Base-by-base conservation (phyloP, 805 yeast species). In the Suhomyces prunicola region DNA sequence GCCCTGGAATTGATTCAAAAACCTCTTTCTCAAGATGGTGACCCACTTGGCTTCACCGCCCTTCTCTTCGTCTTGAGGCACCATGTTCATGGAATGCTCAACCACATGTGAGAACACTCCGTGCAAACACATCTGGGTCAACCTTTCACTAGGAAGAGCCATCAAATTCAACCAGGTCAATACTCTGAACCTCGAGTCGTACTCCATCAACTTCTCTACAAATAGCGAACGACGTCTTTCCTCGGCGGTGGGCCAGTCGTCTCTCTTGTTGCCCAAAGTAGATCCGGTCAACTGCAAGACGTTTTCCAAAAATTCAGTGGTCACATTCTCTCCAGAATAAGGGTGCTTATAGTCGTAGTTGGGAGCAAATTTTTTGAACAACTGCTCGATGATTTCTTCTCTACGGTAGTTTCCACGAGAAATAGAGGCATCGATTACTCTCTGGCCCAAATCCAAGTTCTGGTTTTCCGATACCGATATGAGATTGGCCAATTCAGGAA, bases 61-160 rank as follows among this genome's bases (percentile, higher is more conserved):
- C 2, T 60, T 67, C 12, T 75, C 79, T 10, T 81, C 76, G 8
- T 72, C 70, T 1, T 77, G 75, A 4, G 60, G 58, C 31, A 92
- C 76, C 3, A 83, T 79, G 6, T 46, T 33, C 46, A 75, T 57
- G 2, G 76, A 60, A 53, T 80, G 76, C 64, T 92, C 97, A 36
- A 93, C 83, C 45, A 90, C 91, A 64, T 88, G 97, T 1, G 97
- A 90, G 60, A 89, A 91, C 2, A 91, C 94, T 8, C 97, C 96
- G 66, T 93, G 97, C 60, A 76, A 77, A 62, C 96, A 87, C 88
- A 93, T 85, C 62, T 85, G 87, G 29, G 82, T 60, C 33, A 90
- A 68, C 56, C 83, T 77, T 55, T 82, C 87, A n/a, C 71, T 71
- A 12, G 88, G 86, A 53, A 88, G 67, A 2, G 78, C 78, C 50